These are phyloP conservation scores for Heterobasidion irregulare DNA, from an alignment of 1,284 basidiomycete genomes.

Conservation along the genomic window DNA sequence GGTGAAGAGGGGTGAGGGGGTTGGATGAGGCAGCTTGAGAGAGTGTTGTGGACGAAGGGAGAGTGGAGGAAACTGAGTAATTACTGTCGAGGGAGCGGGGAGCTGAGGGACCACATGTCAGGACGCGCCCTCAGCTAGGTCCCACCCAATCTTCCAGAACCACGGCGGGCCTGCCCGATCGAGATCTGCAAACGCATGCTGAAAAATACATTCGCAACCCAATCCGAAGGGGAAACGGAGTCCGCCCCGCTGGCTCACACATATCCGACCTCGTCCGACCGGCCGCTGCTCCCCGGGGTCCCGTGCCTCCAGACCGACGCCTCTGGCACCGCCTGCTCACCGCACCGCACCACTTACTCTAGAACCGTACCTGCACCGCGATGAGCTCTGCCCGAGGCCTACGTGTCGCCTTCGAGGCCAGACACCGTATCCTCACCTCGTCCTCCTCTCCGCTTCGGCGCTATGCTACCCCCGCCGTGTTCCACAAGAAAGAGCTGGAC, in stretches of 20 bases:
- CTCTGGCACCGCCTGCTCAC: not conserved
- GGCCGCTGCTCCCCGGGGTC: not conserved
- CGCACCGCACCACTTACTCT: not conserved
- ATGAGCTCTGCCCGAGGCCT: conserved; percentile 16
- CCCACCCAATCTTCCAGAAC: not conserved
- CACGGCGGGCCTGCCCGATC: conserved; percentile 1
- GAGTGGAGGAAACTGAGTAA: not conserved
- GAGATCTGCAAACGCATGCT: not conserved
- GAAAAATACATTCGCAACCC: not conserved
- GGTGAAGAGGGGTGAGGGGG: not conserved
- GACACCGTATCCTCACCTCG: not conserved
- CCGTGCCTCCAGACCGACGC: not conserved
- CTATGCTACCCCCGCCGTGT: conserved; percentile 22
- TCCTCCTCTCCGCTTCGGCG: conserved; percentile 16
- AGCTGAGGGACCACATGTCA: not conserved
- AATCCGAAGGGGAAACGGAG: not conserved
- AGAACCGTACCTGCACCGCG: not conserved
- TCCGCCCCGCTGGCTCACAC: not conserved
- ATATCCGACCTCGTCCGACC: not conserved
- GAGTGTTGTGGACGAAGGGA: not conserved
- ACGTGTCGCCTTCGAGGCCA: conserved; percentile 1
- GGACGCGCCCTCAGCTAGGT: not conserved
- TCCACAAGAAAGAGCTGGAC: conserved; percentile 35
- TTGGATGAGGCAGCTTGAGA: not conserved
- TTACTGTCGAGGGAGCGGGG: not conserved